Conservation (phyloP, 78 protist genomes). For the Cavenderia fasciculata region DNA sequence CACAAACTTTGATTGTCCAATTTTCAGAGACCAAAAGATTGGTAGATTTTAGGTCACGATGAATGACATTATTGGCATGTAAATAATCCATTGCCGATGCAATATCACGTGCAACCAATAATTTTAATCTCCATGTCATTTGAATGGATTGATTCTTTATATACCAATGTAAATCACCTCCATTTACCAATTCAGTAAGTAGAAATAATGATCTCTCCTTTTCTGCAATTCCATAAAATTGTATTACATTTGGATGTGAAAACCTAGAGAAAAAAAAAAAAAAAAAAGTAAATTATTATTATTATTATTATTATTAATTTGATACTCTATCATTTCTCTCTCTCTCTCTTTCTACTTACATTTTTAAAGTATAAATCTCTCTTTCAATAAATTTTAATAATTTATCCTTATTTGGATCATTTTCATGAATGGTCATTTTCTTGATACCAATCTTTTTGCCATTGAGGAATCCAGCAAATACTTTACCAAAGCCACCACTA, state of each 20-base stretch:
- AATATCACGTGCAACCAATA: constrained; percentile 45
- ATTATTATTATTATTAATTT: too few species aligned
- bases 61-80: constrained; percentile 77
- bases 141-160: constrained; percentile 15
- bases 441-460: constrained; percentile 57
- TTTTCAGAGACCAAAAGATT: constrained; percentile 75
- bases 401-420: constrained; percentile 63
- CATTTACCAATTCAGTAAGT: constrained; percentile 61
- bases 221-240: constrained; percentile 61
- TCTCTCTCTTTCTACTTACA: too few species aligned
- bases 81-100: constrained; percentile 81
- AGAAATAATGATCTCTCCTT: constrained; percentile 64
- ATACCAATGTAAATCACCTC: constrained; percentile 73
- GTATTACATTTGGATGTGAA: constrained; percentile 66
- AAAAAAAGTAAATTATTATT: too few species aligned
- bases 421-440: constrained; percentile 53
- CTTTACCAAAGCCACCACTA: constrained; percentile 63
- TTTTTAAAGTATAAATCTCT: constrained; percentile 44
- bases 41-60: constrained; percentile 84
- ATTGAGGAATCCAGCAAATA: constrained; percentile 36
- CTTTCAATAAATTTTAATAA: constrained; percentile 45
- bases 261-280: too few species aligned
- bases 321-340: too few species aligned
- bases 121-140: constrained; percentile 26
- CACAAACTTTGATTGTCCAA: constrained; percentile 76